Conservation (phyloP, 495 filamentous ascomycete species). For the Neurospora terricola region DNA sequence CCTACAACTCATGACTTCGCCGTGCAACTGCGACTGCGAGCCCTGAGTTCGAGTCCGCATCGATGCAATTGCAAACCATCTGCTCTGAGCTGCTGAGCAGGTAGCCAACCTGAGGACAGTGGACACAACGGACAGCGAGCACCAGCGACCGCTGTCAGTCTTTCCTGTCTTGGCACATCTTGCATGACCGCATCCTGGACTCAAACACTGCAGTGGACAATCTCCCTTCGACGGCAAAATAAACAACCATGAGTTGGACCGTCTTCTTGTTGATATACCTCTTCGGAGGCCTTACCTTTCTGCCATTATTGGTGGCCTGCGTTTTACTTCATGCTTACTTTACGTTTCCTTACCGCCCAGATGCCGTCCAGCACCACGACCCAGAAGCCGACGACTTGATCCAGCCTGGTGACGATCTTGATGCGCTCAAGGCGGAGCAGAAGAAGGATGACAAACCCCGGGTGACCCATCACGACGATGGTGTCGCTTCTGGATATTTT, state of each 20-base stretch:
- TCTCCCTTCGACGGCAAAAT: neutral
- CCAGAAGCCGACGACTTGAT: conserved; percentile 30
- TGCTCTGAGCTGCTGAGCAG: conserved; percentile 10
- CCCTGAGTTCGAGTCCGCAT: conserved; percentile 4
- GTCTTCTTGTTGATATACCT: conserved; percentile 68
- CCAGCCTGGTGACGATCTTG: conserved; percentile 38
- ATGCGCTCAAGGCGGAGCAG: conserved; percentile 34
- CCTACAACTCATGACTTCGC: neutral
- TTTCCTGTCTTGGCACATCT: neutral
- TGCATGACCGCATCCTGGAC: neutral
- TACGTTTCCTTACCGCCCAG: conserved; percentile 47
- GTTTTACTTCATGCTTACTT: conserved; percentile 60
- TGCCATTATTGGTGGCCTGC: conserved; percentile 61
- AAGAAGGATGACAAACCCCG: conserved; percentile 36
- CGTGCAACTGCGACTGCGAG: neutral
- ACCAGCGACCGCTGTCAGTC: neutral
- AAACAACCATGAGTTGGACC: conserved; percentile 56
- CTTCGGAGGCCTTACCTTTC: conserved; percentile 81
- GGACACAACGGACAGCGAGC: neutral
- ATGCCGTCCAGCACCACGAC: conserved; percentile 15
- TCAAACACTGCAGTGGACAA: neutral
- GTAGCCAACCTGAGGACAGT: conserved; percentile 15
- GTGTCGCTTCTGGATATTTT: conserved; percentile 89
- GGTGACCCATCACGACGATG: conserved; percentile 49
- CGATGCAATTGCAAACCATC: conserved; percentile 16